A percentile compares a stretch with the other conserved stretches of the same genome.
Conservation (phyloP, 345 rosid genomes). For the Lepidium didymum region DNA sequence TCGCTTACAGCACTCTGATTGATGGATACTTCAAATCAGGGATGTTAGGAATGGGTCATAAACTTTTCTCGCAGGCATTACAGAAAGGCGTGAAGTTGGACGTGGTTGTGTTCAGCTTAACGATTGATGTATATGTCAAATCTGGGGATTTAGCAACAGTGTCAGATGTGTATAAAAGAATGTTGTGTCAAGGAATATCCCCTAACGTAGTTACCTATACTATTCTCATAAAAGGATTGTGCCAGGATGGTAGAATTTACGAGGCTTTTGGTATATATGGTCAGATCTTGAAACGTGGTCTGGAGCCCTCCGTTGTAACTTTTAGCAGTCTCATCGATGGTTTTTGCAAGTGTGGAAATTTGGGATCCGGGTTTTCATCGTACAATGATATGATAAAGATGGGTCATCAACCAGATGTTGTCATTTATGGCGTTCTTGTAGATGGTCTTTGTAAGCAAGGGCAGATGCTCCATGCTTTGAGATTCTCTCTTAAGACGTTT, state of each 20-base stretch:
- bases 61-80: slow-evolving; percentile 31
- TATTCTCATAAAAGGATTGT: slow-evolving; percentile 47
- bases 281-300: slow-evolving; percentile 37
- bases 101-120: slow-evolving; percentile 37
- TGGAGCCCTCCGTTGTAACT: slow-evolving; percentile 36
- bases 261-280: slow-evolving; percentile 47
- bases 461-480: slow-evolving; percentile 31
- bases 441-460: slow-evolving; percentile 50
- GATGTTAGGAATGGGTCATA: slow-evolving; percentile 39
- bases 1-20: slow-evolving; percentile 37
- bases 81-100: slow-evolving; percentile 33
- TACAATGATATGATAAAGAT: slow-evolving; percentile 30
- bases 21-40: slow-evolving; percentile 44
- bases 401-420: slow-evolving; percentile 28
- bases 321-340: slow-evolving; percentile 46
- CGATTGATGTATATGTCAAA: slow-evolving; percentile 34
- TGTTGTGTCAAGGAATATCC: slow-evolving; percentile 35
- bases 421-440: slow-evolving; percentile 33
- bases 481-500: slow-evolving; percentile 31
- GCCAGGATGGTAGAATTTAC: slow-evolving; percentile 20
- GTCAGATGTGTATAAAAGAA: slow-evolving; percentile 30
- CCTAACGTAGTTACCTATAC: slow-evolving; percentile 41
- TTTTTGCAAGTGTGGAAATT: slow-evolving; percentile 37
- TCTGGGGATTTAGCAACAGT: slow-evolving; percentile 29
- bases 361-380: slow-evolving; percentile 34